Base-by-base conservation (phyloP, 2,329 filamentous ascomycete species). In the Venturia aucupariae region DNA sequence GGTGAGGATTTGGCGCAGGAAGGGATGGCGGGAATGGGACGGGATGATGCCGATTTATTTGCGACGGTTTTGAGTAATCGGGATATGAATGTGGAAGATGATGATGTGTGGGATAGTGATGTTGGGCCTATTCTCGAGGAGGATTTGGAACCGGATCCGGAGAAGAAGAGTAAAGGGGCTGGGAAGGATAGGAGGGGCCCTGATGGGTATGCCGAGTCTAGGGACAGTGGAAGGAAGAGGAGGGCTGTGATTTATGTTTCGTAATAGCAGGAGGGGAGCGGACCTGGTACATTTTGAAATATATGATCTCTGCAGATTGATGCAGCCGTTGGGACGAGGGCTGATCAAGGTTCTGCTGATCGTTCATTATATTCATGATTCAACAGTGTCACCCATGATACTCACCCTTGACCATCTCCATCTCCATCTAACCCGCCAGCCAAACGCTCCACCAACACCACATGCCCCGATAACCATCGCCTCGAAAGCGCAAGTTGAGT, bases 141-240 rank as follows among this genome's bases (percentile, higher is more conserved):
- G 38, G 22, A 60, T 5, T 44, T 60, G 35, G 32, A 42, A 10
- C 57, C 35, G 27, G 13, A 41, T 42, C 57, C 57, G 35, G 38
- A 39, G 57, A 22, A 35, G 27, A 32, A 41, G n/a, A 17, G 35
- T 17, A 60, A 42, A 15, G 57, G 57, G 13, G 57, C 57, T 42
- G 57, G 35, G 35, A 60, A 60, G 27, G 38, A 60, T 42, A 60
- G 57, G 57, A 60, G 55, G 55, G 55, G 55, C 32, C 55, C 32
- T 39, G 6, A 38, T 35, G 30, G 32, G 6, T 54, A 54, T 54
- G 48, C 24, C 17, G 11, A 7, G 7, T 4, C 8, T 17, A 7
- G 3, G 24, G 24, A 3, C 17, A 15, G 3, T 30, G 8, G 24
- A 24, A 32, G 15, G 8, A 11, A 15, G 48, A 54, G 48, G 48